Evolutionary conservation across 1,284 basidiomycete species (phyloP).

Genomic region (Moesziomyces sp.): DNA sequence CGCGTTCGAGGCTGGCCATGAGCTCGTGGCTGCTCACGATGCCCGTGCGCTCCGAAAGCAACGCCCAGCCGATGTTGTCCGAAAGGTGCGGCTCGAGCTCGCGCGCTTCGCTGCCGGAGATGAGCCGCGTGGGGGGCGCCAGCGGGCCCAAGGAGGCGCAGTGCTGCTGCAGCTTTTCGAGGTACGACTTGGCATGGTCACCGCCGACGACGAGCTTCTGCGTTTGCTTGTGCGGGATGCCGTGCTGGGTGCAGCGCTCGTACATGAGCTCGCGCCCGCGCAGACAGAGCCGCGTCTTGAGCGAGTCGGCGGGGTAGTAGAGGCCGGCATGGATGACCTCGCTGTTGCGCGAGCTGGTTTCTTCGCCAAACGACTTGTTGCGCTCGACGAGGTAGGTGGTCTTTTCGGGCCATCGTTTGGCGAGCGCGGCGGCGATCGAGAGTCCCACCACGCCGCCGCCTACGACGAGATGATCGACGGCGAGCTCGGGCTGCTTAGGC

Average conservation of each 20-base stretch:
- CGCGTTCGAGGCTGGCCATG: slow-evolving; percentile 81
- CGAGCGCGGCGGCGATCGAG: slow-evolving; percentile 82
- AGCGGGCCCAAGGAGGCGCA: slow-evolving; percentile 31
- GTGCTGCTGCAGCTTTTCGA: slow-evolving; percentile 51
- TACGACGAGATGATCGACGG: slow-evolving; percentile 89
- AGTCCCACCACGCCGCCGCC: slow-evolving; percentile 92
- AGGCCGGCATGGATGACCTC: slow-evolving; percentile 88
- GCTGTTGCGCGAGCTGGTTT: slow-evolving; percentile 81
- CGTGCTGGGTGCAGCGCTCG: slow-evolving; percentile 76
- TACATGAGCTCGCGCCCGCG: slow-evolving; percentile 88
- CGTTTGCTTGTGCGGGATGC: slow-evolving; percentile 78
- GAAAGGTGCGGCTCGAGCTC: slow-evolving; percentile 85
- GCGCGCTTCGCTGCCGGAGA: slow-evolving; percentile 79
- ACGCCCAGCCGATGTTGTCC: slow-evolving; percentile 76
- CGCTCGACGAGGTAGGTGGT: slow-evolving; percentile 88
- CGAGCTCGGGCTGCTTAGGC: slow-evolving; percentile 73
- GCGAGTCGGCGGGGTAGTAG: slow-evolving; percentile 81
- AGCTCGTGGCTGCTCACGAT: slow-evolving; percentile 85
- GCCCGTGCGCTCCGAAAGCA: slow-evolving; percentile 88
- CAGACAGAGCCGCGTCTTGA: slow-evolving; percentile 88
- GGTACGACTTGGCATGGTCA: slow-evolving; percentile 40
- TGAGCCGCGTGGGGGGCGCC: slow-evolving; percentile 73
- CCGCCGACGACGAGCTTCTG: slow-evolving; percentile 75
- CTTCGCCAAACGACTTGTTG: slow-evolving; percentile 70
- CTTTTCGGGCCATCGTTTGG: slow-evolving; percentile 76